Evolutionary conservation across 352 stramenopile genomes (phyloP).

Genomic region (Phytophthora quininea): DNA sequence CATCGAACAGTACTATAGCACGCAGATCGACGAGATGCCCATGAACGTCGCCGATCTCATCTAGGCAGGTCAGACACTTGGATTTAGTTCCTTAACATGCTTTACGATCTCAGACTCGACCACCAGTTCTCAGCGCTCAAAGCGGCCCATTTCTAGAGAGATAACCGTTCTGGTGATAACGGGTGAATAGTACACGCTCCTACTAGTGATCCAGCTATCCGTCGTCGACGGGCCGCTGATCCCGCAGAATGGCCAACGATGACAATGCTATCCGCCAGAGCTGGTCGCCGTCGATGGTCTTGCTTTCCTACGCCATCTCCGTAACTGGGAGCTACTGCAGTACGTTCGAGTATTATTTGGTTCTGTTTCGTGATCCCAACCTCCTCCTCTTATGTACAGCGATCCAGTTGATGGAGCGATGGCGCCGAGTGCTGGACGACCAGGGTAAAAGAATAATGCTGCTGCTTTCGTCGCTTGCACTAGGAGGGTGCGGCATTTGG

Average conservation of each 20-base stretch:
- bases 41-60: conserved; percentile 99
- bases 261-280: background rate
- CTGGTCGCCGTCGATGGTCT: conserved; percentile 15
- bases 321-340: conserved; percentile 54
- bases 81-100: too few species aligned
- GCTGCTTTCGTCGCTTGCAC: conserved; percentile 24
- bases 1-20: conserved; percentile 99
- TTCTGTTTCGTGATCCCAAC: background rate
- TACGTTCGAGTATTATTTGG: conserved; percentile 17
- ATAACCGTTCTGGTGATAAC: too few species aligned
- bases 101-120: too few species aligned
- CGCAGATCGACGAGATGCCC: conserved; percentile 99
- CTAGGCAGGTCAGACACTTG: background rate
- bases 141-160: too few species aligned
- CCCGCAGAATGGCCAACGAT: too few species aligned
- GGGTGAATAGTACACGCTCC: too few species aligned
- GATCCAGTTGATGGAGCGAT: conserved; percentile 61
- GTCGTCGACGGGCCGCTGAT: too few species aligned
- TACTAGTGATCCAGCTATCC: too few species aligned
- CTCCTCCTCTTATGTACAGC: conserved; percentile 18
- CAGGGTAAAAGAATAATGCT: conserved; percentile 36
- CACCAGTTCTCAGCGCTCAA: too few species aligned
- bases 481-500: conserved; percentile 59
- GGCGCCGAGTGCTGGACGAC: conserved; percentile 27
- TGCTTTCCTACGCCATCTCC: conserved; percentile 43